A percentile compares a stretch with the other conserved stretches of the same genome.
These are phyloP conservation scores for Domatiomyces globalis DNA, from an alignment of 2,329 filamentous ascomycete genomes.

Conservation along the genomic window DNA sequence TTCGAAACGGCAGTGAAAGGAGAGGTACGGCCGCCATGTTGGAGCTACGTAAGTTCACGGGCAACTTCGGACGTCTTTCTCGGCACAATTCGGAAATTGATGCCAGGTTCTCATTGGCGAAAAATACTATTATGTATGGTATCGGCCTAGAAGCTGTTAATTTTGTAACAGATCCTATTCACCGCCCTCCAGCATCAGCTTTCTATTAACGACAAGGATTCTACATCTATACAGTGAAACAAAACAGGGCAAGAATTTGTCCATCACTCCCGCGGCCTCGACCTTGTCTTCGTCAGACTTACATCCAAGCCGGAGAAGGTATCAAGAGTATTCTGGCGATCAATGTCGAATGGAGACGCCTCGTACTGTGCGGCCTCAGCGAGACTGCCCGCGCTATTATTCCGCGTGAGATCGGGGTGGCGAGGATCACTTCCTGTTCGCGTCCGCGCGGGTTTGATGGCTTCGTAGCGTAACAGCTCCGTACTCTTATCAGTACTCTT, in stretches of 20 bases:
- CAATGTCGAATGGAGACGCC: constrained; percentile 22
- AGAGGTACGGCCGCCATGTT: no score
- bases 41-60: no score
- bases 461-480: constrained; percentile 4
- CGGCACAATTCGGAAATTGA: no score
- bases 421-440: neutral
- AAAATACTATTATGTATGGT: no score
- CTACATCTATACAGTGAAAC: neutral
- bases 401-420: no score
- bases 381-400: constrained; percentile 7
- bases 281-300: constrained; percentile 6
- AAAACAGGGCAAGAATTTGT: neutral
- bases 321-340: constrained; percentile 22
- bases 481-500: neutral
- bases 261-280: neutral
- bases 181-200: no score
- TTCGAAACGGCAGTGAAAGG: no score
- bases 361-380: constrained; percentile 18
- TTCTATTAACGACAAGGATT: neutral
- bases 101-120: no score
- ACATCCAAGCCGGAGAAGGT: constrained; percentile 17
- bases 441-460: constrained; percentile 5
- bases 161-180: no score
- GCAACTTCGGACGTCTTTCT: no score
- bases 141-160: no score